phyloP scores from a whole-genome alignment of 2,329 filamentous ascomycete species.

The Byssothecium circinans region DNA sequence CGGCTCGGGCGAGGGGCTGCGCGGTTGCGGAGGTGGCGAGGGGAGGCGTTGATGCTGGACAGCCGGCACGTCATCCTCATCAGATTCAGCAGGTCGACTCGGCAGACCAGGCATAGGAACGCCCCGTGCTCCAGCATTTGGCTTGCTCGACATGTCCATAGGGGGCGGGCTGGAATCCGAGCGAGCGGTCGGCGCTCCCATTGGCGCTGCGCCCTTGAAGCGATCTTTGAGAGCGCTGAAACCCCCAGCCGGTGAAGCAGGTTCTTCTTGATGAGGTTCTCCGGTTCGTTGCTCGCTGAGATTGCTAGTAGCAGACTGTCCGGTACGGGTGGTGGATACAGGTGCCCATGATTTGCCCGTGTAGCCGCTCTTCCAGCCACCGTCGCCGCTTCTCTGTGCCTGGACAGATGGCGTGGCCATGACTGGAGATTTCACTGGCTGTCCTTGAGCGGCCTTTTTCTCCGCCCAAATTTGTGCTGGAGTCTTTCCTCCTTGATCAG shows the following conservation, averaged over 20 bases:
- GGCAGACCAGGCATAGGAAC: constrained; percentile 79
- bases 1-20: constrained; percentile 54
- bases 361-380: constrained; percentile 90
- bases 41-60: constrained; percentile 55
- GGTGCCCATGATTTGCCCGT: constrained; percentile 86
- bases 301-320: constrained; percentile 60
- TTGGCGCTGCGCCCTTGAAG: constrained; percentile 74
- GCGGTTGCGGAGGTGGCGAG: constrained; percentile 43
- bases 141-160: constrained; percentile 69
- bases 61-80: constrained; percentile 53
- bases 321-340: constrained; percentile 73
- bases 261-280: constrained; percentile 51
- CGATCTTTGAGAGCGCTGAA: constrained; percentile 77
- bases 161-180: constrained; percentile 59
- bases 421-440: constrained; percentile 50
- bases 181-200: constrained; percentile 49
- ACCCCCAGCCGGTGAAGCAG: constrained; percentile 62
- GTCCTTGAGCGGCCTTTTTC: constrained; percentile 83
- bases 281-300: constrained; percentile 66
- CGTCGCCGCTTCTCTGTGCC: constrained; percentile 68
- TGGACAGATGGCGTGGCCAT: constrained; percentile 33
- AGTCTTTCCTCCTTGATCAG: constrained; percentile 92
- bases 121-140: constrained; percentile 62
- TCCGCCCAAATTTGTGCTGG: constrained; percentile 97
- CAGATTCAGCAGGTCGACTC: constrained; percentile 55